A percentile compares a stretch with the other conserved stretches of the same genome.
Evolutionary conservation across 2,329 filamentous ascomycete species (phyloP).

Genomic region (Sporothrix globosa): DNA sequence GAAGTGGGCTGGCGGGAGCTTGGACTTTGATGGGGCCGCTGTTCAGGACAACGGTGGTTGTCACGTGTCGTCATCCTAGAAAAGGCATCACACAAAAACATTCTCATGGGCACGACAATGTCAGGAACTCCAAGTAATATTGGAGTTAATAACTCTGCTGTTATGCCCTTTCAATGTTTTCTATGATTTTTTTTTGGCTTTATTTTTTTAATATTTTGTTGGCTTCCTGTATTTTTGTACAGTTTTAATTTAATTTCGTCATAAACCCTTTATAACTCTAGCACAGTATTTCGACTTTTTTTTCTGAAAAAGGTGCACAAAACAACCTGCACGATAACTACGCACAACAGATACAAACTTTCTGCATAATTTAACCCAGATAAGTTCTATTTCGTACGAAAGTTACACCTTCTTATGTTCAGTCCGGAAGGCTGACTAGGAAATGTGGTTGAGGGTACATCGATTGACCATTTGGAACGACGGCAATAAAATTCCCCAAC

Average conservation of each 20-base stretch:
- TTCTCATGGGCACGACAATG: background rate
- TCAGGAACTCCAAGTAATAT: background rate
- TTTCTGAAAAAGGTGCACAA: no score
- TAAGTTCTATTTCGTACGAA: background rate
- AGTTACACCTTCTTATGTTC: background rate
- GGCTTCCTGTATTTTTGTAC: no score
- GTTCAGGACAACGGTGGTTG: background rate
- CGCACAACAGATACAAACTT: background rate
- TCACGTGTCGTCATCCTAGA: background rate
- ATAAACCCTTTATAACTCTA: no score
- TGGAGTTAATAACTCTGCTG: background rate
- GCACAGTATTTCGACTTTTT: background rate
- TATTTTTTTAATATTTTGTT: background rate
- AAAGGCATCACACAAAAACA: background rate
- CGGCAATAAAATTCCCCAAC: background rate
- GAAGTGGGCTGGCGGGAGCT: background rate
- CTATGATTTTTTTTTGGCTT: background rate
- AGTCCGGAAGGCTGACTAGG: background rate
- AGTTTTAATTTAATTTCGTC: background rate
- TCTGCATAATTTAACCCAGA: background rate
- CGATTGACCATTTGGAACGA: slow-evolving; percentile 1
- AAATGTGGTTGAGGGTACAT: background rate
- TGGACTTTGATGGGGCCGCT: background rate
- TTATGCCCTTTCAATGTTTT: background rate
- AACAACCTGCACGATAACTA: background rate